Evolutionary conservation across 345 rosid genomes (phyloP).

Genomic region (Nephelium lappaceum): DNA sequence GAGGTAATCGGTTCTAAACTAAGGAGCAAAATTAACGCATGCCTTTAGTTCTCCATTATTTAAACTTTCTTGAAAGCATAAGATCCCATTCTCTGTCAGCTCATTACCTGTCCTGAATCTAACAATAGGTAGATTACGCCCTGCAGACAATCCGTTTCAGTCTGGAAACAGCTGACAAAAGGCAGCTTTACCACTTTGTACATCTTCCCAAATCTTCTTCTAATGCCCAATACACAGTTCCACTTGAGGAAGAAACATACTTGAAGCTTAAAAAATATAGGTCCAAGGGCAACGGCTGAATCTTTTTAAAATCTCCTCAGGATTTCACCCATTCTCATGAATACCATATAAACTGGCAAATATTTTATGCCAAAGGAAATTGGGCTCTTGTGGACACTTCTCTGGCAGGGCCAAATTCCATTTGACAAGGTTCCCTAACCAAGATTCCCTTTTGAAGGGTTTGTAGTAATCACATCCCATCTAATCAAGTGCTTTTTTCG

Average conservation of each 20-base stretch:
- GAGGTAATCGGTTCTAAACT: not conserved
- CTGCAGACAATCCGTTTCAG: not conserved
- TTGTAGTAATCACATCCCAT: not conserved
- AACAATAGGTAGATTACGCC: not conserved
- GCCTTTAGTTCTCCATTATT: not conserved
- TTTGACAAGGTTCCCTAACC: not conserved
- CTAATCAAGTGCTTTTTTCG: not conserved
- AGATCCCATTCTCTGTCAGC: too few species aligned
- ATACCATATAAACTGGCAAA: too few species aligned
- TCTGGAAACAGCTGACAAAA: too few species aligned
- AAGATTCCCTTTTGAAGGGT: not conserved
- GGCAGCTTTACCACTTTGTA: not conserved
- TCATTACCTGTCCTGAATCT: not conserved
- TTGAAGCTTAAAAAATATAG: not conserved
- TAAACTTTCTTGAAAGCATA: too few species aligned
- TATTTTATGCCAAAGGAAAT: not conserved
- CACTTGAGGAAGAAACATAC: not conserved
- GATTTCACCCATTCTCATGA: not conserved
- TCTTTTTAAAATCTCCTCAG: not conserved
- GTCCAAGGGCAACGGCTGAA: not conserved
- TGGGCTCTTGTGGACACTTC: not conserved
- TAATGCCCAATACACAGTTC: not conserved
- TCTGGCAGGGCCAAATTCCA: not conserved
- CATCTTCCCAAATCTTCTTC: not conserved
- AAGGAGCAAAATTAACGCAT: not conserved